phyloP scores from a whole-genome alignment of 1,139 yeast genomes.

The Eremothecium gossypii region DNA sequence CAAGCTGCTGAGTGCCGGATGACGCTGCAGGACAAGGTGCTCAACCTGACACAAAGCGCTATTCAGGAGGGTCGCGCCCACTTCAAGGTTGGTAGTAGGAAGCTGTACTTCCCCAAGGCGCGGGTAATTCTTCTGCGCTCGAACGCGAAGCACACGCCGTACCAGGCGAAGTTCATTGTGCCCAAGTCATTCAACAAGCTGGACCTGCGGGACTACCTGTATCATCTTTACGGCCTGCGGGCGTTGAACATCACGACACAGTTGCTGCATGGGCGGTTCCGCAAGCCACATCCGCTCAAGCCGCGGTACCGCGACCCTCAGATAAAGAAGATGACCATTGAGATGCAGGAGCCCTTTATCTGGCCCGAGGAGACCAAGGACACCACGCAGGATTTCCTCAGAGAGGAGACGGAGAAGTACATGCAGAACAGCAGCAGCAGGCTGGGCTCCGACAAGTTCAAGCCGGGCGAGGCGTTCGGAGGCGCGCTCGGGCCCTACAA shows the following conservation, averaged over 20 bases:
- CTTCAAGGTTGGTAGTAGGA: conserved; percentile 65
- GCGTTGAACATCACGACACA: conserved; percentile 85
- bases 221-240: conserved; percentile 77
- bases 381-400: conserved; percentile 31
- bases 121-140: conserved; percentile 72
- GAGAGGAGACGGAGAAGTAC: conserved; percentile 34
- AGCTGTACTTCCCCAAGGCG: conserved; percentile 76
- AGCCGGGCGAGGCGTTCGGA: conserved; percentile 64
- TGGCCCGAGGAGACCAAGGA: conserved; percentile 70
- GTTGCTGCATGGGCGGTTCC: conserved; percentile 63
- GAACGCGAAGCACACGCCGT: conserved; percentile 89
- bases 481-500: conserved; percentile 69
- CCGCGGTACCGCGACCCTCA: conserved; percentile 76
- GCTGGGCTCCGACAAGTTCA: conserved; percentile 59
- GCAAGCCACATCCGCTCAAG: conserved; percentile 49
- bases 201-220: conserved; percentile 84
- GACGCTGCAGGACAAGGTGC: conserved; percentile 21
- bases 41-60: conserved; percentile 40
- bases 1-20: conserved; percentile 10
- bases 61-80: conserved; percentile 64
- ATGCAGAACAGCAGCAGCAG: conserved; percentile 35
- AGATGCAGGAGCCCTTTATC: conserved; percentile 83
- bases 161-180: conserved; percentile 88
- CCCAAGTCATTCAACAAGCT: conserved; percentile 85
- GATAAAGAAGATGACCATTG: conserved; percentile 88